phyloP scores from a whole-genome alignment of 192 early-diverging fungal species.

The Gonapodya prolifera region DNA sequence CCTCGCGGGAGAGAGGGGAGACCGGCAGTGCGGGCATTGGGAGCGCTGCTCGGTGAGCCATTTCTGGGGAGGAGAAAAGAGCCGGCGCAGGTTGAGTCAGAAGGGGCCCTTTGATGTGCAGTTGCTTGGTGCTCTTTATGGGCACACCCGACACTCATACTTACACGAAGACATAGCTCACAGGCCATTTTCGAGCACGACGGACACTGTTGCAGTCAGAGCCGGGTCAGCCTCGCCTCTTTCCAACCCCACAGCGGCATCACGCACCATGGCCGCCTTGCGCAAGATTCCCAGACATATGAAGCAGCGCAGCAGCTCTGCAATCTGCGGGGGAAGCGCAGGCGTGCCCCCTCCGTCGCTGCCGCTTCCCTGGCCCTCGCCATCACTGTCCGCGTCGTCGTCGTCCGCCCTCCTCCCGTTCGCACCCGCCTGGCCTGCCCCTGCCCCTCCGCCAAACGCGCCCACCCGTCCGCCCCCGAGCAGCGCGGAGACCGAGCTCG shows the following conservation, averaged over 20 bases:
- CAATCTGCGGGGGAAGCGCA: not conserved
- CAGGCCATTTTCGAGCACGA: constrained; percentile 31
- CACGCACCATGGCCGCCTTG: constrained; percentile 21
- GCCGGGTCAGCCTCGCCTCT: too few relatives aligned
- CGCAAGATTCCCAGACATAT: constrained; percentile 29
- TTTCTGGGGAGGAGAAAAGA: constrained; percentile 15
- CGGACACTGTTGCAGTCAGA: too few relatives aligned
- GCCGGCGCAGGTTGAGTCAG: not conserved
- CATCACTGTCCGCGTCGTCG: not conserved
- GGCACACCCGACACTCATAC: not conserved
- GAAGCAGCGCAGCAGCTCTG: constrained; percentile 25
- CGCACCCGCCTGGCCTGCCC: too few relatives aligned
- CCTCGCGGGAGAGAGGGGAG: constrained; percentile 9
- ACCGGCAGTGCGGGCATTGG: constrained; percentile 35
- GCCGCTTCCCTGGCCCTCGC: not conserved
- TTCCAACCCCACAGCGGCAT: too few relatives aligned
- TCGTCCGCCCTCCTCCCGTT: too few relatives aligned
- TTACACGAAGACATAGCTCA: constrained; percentile 25
- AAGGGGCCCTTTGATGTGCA: too few relatives aligned
- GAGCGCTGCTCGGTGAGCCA: constrained; percentile 21
- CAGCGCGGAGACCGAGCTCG: too few relatives aligned
- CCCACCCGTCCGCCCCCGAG: too few relatives aligned
- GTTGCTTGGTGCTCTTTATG: not conserved
- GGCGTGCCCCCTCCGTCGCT: not conserved
- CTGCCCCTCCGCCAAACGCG: too few relatives aligned